Percentiles rank a stretch among this genome's conserved stretches.
These are phyloP conservation scores for Penicillium sp. DNA, from an alignment of 2,329 filamentous ascomycete genomes.

Conservation along the genomic window DNA sequence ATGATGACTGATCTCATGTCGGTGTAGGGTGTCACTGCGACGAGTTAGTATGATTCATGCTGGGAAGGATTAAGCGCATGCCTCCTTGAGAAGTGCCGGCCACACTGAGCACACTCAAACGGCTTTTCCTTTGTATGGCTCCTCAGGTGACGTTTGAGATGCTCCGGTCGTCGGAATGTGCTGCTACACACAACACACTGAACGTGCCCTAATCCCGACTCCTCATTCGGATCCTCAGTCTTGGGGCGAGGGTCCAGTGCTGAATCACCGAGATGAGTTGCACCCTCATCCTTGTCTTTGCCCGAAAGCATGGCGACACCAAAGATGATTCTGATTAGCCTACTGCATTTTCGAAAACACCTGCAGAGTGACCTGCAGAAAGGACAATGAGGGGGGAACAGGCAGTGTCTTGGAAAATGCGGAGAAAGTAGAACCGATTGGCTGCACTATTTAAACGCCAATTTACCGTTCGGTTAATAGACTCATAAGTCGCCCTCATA, in stretches of 20 bases:
- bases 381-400: neutral
- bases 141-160: constrained; percentile 44
- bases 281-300: constrained; percentile 22
- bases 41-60: neutral
- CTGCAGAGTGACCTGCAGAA: neutral
- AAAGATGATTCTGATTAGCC: constrained; percentile 60
- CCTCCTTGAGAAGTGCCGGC: constrained; percentile 46
- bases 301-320: constrained; percentile 32
- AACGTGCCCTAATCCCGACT: constrained; percentile 21
- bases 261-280: constrained; percentile 3
- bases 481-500: neutral
- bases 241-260: constrained; percentile 1
- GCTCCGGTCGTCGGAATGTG: constrained; percentile 42
- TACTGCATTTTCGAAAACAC: neutral
- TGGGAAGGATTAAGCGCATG: constrained; percentile 21
- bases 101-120: constrained; percentile 42
- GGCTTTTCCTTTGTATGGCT: constrained; percentile 45
- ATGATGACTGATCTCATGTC: constrained; percentile 43
- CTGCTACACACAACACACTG: constrained; percentile 40
- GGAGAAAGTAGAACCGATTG: constrained; percentile 9
- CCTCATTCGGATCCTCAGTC: constrained; percentile 6
- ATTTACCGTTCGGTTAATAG: constrained; percentile 14
- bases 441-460: constrained; percentile 2
- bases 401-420: constrained; percentile 4
- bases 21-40: constrained; percentile 41